Evolutionary conservation across 2,329 filamentous ascomycete species (phyloP), one percentile per base, ranked within the genome.

Genomic region (Phyllachora maydis): DNA sequence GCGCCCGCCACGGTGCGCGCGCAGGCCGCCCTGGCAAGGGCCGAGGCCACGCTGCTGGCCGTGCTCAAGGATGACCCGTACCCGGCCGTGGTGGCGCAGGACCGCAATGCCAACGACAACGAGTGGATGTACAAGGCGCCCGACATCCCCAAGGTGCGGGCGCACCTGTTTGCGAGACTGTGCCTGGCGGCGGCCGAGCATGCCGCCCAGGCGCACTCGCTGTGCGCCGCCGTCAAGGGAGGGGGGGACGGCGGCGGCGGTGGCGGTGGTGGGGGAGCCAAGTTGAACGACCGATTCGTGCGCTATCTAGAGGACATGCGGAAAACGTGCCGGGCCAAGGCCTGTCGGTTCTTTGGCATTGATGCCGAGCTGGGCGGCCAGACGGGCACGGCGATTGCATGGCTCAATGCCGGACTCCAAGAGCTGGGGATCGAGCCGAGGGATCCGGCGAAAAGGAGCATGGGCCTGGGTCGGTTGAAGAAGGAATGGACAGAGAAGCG

Each of bases 111-210:
- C 25, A 69, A 73, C 34, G 81, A 83, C 44, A 81, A 65, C 30
- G 85, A 95, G 34, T 98, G 85, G 85, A 95, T 95, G 82, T 90
- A 88, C 45, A 79, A 76, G 37, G 65, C 81, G 0, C 81, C 85
- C 1, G 69, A 81, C 23, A 78, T 93, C 23, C 76, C 82, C 15
- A 83, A 85, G 41, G 82, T 92, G 11, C 70, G 85, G 22, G 81
- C 81, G 6, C 72, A 90, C 38, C 57, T 98, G 2, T 90, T 90
- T 40, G 82, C 82, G 2, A 62, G 85, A 1, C 55, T 95, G 6
- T 95, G 82, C 42, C 60, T 95, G 8, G 79, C 82, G 0, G 79
- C 83, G 0, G 72, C 77, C 1, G 83, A 93, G 35, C 83, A 95
- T 45, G 82, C 83, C 1, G 65, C 71, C 14, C 71, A 75, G 41